Conservation (phyloP, 2,329 filamentous ascomycete species). For the Ophiostoma sp. region DNA sequence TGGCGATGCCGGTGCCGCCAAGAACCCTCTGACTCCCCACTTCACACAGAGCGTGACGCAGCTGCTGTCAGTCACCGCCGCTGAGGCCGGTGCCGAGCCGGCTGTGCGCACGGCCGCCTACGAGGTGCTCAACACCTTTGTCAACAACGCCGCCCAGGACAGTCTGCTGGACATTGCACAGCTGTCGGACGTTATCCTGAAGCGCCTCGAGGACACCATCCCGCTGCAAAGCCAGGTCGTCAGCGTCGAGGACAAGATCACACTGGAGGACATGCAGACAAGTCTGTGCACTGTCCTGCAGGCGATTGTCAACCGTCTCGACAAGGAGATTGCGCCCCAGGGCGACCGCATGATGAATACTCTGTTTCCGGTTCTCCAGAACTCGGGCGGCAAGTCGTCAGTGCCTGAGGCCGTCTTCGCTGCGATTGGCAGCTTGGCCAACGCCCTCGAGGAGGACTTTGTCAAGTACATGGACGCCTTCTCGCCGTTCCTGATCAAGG, state of each 20-base stretch:
- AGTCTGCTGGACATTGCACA: slow-evolving; percentile 77
- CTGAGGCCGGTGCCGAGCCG: slow-evolving; percentile 69
- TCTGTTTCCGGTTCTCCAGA: slow-evolving; percentile 76
- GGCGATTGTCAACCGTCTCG: slow-evolving; percentile 85
- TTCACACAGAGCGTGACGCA: slow-evolving; percentile 90
- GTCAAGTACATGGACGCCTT: slow-evolving; percentile 98
- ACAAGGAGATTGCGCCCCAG: slow-evolving; percentile 86
- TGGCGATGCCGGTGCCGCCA: slow-evolving; percentile 72
- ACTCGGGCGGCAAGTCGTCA: slow-evolving; percentile 79
- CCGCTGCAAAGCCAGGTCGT: slow-evolving; percentile 90
- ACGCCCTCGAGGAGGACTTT: slow-evolving; percentile 88
- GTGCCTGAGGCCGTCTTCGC: slow-evolving; percentile 94
- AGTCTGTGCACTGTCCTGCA: slow-evolving; percentile 89
- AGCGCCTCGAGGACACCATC: slow-evolving; percentile 87
- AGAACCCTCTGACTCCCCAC: slow-evolving; percentile 85
- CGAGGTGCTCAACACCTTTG: slow-evolving; percentile 93
- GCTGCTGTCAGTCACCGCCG: slow-evolving; percentile 79
- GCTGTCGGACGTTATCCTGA: slow-evolving; percentile 83
- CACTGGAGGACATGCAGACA: slow-evolving; percentile 95
- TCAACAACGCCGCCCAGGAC: slow-evolving; percentile 85
- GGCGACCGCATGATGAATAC: slow-evolving; percentile 93
- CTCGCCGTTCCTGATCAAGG: slow-evolving; percentile 87
- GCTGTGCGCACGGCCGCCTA: slow-evolving; percentile 93
- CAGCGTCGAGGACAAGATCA: slow-evolving; percentile 94
- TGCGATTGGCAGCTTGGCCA: slow-evolving; percentile 86